Percentiles rank a stretch among this genome's conserved stretches.
Evolutionary conservation across 2,329 filamentous ascomycete genomes (phyloP).

Genomic region (Sarocladium brachiariae): DNA sequence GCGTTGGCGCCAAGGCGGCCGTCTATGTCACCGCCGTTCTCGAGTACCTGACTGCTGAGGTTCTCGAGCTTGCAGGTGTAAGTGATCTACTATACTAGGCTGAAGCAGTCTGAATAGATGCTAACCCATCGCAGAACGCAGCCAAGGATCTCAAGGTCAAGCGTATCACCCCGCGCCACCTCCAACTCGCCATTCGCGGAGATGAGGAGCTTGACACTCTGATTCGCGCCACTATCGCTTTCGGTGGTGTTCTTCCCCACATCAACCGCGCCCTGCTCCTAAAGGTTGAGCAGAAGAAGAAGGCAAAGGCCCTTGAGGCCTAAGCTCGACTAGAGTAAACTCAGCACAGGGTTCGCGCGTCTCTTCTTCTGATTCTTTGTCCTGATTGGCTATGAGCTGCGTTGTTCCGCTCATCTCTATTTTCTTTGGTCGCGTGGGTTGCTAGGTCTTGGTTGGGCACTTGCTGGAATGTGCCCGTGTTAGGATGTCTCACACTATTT

Average conservation of each 20-base stretch:
- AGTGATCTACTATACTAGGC: constrained; percentile 28
- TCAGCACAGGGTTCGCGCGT: neutral
- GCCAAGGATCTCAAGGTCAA: constrained; percentile 99
- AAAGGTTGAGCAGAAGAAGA: constrained; percentile 98
- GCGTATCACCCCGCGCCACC: constrained; percentile 95
- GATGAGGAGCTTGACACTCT: constrained; percentile 97
- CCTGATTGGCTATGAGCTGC: neutral
- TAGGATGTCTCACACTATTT: constrained; percentile 4
- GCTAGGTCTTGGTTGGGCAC: constrained; percentile 2
- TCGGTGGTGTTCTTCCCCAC: constrained; percentile 95
- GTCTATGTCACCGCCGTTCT: constrained; percentile 98
- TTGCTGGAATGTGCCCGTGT: constrained; percentile 7
- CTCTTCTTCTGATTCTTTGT: neutral
- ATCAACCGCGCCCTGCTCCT: constrained; percentile 96
- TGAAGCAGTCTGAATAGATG: neutral
- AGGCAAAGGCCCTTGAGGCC: constrained; percentile 50
- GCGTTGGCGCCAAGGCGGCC: constrained; percentile 95
- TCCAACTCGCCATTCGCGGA: constrained; percentile 95
- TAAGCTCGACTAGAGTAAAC: constrained; percentile 19
- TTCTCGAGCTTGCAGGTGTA: constrained; percentile 90
- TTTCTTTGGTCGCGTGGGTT: constrained; percentile 6
- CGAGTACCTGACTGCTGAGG: constrained; percentile 96
- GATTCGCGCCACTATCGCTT: constrained; percentile 95
- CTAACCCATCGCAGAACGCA: constrained; percentile 57
- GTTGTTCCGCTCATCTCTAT: neutral